Base-by-base conservation (phyloP, 1,139 yeast genomes). In the Hemisphaericaspora xylofermentans region DNA sequence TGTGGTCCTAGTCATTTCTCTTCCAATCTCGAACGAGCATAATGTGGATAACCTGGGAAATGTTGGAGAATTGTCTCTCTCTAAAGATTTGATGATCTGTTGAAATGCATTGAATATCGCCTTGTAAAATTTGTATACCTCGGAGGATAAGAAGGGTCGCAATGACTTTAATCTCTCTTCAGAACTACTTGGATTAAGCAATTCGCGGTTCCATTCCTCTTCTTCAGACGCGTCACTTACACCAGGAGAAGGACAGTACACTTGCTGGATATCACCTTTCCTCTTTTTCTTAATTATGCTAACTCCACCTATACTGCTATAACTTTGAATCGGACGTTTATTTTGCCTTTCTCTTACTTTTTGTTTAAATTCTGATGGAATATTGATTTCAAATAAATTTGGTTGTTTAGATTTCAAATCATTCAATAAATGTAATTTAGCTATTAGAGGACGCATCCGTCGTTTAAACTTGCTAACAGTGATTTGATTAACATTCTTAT, bases 371-470 rank as follows among this genome's bases (percentile, higher is more conserved):
- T 29, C 33, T 16, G 33, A 7, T 14, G 33, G 40, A 22, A 44
- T 44, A 14, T 41, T 38, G 31, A 58, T 50, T 4, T 42, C 50
- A 14, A 58, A 43, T n/a, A 51, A 44, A 12, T 50, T 43, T 2
- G 70, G 64, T 38, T 57, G 54, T 43, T 61, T 63, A 14, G 46
- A 39, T 39, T 50, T 50, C 36, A 58, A 41, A 34, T 63, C 67
- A 35, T 66, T 63, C 30, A 70, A 54, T 4, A 57, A 47, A 49
- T 68, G 74, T 18, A 69, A 56, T 41, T 67, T 68, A 35, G 71
- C 52, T 6, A 68, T 45, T 15, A 71, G 51, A 12, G 76, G 76
- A 22, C 76, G 58, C 8, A 64, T 57, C 2, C 65, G 51, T 37
- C 74, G 52, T 47, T 66, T 67, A 51, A 69, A 66, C 43, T 63